A percentile compares a stretch with the other conserved stretches of the same genome.
Evolutionary conservation across 2,329 filamentous ascomycete species (phyloP).

Genomic region (Rasamsonia emersonii): DNA sequence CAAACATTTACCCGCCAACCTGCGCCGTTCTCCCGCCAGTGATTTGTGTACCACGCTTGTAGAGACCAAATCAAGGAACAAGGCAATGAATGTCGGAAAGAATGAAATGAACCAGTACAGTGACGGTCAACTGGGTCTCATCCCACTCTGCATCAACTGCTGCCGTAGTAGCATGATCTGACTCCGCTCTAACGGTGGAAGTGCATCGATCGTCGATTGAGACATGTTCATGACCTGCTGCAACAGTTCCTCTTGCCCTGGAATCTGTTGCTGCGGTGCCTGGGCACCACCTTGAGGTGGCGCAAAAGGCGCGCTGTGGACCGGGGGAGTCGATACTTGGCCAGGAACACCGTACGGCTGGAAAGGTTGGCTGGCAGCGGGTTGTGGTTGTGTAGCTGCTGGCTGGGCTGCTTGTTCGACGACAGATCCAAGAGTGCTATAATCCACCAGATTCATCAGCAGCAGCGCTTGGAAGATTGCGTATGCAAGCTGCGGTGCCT

Average conservation of each 20-base stretch:
- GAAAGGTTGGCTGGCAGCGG: conserved; percentile 26
- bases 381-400: conserved; percentile 29
- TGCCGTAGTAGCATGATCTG: conserved; percentile 74
- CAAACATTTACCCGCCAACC: too few species aligned
- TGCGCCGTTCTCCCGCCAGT: too few species aligned
- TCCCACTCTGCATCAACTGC: conserved; percentile 43
- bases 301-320: conserved; percentile 32
- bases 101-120: too few species aligned
- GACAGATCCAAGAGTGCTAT: conserved; percentile 70
- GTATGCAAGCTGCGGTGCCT: conserved; percentile 87
- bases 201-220: conserved; percentile 67
- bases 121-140: too few species aligned
- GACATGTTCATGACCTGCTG: conserved; percentile 74
- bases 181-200: conserved; percentile 64
- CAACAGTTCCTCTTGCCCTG: conserved; percentile 64
- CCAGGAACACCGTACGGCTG: conserved; percentile 31
- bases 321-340: conserved; percentile 46
- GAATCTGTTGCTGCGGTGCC: conserved; percentile 36
- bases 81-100: too few species aligned
- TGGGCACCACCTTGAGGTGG: conserved; percentile 35
- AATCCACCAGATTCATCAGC: conserved; percentile 85
- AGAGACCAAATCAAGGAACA: too few species aligned
- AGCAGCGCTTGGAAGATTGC: conserved; percentile 92
- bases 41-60: too few species aligned
- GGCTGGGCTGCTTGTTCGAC: conserved; percentile 53